A percentile compares a stretch with the other conserved stretches of the same genome.
Evolutionary conservation across 192 early-diverging fungal species (phyloP).

Genomic region (Ambispora gerdemannii): DNA sequence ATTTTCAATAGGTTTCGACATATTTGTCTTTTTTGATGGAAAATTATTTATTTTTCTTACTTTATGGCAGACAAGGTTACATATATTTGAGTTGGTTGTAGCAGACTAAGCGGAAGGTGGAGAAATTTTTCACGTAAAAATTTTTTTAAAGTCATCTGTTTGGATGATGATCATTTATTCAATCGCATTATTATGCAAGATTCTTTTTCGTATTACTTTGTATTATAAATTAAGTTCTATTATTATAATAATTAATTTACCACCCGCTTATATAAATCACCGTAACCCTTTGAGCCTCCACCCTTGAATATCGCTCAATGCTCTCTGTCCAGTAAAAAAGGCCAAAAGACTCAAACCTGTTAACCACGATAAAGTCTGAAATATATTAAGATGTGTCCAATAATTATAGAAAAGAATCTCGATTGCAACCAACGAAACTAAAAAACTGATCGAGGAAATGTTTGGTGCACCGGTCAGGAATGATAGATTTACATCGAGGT

Average conservation of each 20-base stretch:
- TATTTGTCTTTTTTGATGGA: too few species aligned
- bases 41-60: too few species aligned
- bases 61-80: too few species aligned
- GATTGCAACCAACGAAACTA: conserved; percentile 35
- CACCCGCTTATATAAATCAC: too few species aligned
- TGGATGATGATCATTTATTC: background rate
- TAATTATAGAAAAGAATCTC: conserved; percentile 45
- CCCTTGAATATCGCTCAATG: conserved; percentile 38
- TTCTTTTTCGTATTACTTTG: background rate
- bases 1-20: too few species aligned
- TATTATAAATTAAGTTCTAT: background rate
- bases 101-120: background rate
- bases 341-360: conserved; percentile 33
- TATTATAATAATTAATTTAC: background rate
- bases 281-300: conserved; percentile 23
- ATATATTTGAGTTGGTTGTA: too few species aligned
- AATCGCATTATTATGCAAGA: background rate
- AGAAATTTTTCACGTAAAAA: background rate
- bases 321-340: conserved; percentile 42
- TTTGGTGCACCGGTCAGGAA: conserved; percentile 11
- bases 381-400: conserved; percentile 44
- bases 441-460: conserved; percentile 32
- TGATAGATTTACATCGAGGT: conserved; percentile 36
- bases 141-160: background rate
- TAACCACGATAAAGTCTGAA: conserved; percentile 41